Evolutionary conservation across 495 filamentous ascomycete genomes (phyloP), one percentile per base, ranked within the genome.

Genomic region (Aspergillus panamensis): DNA sequence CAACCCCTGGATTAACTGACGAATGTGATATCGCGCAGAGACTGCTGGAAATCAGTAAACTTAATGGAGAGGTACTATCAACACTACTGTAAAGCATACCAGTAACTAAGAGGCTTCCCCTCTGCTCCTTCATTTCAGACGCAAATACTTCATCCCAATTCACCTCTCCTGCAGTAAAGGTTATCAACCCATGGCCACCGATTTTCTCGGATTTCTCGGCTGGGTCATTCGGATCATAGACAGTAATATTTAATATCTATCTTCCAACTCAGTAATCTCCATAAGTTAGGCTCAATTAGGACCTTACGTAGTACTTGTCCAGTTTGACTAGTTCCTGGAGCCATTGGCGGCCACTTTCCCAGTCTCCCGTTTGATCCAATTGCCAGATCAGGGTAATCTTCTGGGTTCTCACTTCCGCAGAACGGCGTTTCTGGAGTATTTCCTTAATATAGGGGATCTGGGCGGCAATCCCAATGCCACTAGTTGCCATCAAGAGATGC

Each of bases 401-500:
- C 29, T 64, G 63, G 17, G 67, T 76, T 21, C 53, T 39, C 45
- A 73, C 62, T 25, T 63, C 14, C 31, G 62, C 66, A 17, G 57
- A 59, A 20, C 68, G 54, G 61, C 69, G 59, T 47, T 69, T 58
- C 32, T 69, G 62, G 3, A 76, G 51, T 13, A 76, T 50, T 25
- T 69, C 65, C 43, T 72, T 71, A 29, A 74, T 69, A 57, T 73
- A 72, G n/a, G 66, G 69, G 1, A 76, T 57, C 32, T 74, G 63
- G 49, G 63, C 65, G 10, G 66, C 68, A 19, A 76, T 75, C 1
- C 72, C 69, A 49, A 75, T 75, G 17, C 72, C 65, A 14, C 65
- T 71, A 7, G 68, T 61, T 53, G 71, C 61, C 58, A 76, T 66
- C 17, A 77, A 54, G 17, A 71, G 57, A 51, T 66, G 60, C 19